phyloP scores from a whole-genome alignment of 2,329 filamentous ascomycete species.

The Sporothrix brunneoviolacea region DNA sequence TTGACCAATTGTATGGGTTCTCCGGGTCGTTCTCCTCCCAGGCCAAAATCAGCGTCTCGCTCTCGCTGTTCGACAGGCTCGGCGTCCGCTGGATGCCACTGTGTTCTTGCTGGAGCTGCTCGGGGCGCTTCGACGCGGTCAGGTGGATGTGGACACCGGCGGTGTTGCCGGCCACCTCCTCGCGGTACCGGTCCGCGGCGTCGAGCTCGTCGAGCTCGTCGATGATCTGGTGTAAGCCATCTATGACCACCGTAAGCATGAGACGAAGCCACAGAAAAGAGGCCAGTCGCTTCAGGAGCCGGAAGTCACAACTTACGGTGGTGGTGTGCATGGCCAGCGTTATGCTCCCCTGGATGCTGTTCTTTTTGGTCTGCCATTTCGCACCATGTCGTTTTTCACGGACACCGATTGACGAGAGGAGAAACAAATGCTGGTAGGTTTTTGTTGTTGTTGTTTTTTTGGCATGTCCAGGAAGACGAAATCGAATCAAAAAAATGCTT shows the following conservation, averaged over 20 bases:
- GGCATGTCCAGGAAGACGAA: too few species aligned
- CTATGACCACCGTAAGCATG: background rate
- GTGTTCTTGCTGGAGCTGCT: background rate
- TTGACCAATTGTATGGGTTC: constrained; percentile 48
- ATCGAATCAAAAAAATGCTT: too few species aligned
- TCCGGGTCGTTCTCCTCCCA: constrained; percentile 44
- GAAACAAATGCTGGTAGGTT: too few species aligned
- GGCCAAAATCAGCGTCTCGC: constrained; percentile 31
- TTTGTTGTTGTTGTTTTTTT: too few species aligned
- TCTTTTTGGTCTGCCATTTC: background rate
- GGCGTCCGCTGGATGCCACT: background rate
- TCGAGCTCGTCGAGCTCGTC: constrained; percentile 14
- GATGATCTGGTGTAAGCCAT: constrained; percentile 11
- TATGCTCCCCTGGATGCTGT: background rate
- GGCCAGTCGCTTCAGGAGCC: too few species aligned
- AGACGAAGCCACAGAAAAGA: too few species aligned
- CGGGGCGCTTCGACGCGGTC: background rate
- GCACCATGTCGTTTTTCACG: background rate
- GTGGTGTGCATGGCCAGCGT: background rate
- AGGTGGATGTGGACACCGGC: constrained; percentile 2
- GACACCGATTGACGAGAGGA: too few species aligned
- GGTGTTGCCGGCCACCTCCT: constrained; percentile 14
- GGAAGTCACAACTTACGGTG: constrained; percentile 2
- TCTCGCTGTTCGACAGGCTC: constrained; percentile 21
- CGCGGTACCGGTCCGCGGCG: constrained; percentile 15